phyloP scores from a whole-genome alignment of 345 rosid species.

The Melastoma malabathricum region DNA sequence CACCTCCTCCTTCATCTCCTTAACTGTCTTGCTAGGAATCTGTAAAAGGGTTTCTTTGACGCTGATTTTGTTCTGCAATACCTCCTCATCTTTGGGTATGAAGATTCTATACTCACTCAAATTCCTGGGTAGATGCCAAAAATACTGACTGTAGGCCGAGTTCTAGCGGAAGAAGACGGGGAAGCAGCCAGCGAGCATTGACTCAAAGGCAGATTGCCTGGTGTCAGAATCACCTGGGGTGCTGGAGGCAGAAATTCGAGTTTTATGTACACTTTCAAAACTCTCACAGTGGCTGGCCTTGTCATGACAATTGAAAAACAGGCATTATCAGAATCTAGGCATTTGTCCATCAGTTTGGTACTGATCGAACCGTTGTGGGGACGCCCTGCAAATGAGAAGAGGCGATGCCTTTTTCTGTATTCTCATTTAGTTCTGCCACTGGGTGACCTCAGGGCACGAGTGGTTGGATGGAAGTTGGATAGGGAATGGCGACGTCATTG shows the following conservation, averaged over 20 bases:
- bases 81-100: conserved; percentile 19
- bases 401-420: conserved; percentile 9
- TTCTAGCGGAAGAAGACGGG: conserved; percentile 53
- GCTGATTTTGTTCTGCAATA: conserved; percentile 11
- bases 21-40: conserved; percentile 13
- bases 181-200: conserved; percentile 46
- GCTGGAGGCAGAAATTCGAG: conserved; percentile 44
- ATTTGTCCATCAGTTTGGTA: conserved; percentile 27
- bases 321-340: conserved; percentile 24
- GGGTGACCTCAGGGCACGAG: conserved; percentile 11
- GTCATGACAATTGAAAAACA: conserved; percentile 25
- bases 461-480: conserved; percentile 49
- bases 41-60: conserved; percentile 17
- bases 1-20: conserved; percentile 31
- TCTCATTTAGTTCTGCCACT: conserved; percentile 34
- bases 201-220: conserved; percentile 44
- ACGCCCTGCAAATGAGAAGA: conserved; percentile 43
- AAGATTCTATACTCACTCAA: conserved; percentile 27
- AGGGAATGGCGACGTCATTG: conserved; percentile 48
- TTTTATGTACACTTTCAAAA: conserved; percentile 26
- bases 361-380: conserved; percentile 35
- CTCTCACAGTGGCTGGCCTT: conserved; percentile 20
- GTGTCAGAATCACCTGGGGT: conserved; percentile 52
- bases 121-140: conserved; percentile 37
- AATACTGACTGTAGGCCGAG: conserved; percentile 36